Evolutionary conservation across 257 asterid species (phyloP).

Genomic region (Rehmannia glutinosa): DNA sequence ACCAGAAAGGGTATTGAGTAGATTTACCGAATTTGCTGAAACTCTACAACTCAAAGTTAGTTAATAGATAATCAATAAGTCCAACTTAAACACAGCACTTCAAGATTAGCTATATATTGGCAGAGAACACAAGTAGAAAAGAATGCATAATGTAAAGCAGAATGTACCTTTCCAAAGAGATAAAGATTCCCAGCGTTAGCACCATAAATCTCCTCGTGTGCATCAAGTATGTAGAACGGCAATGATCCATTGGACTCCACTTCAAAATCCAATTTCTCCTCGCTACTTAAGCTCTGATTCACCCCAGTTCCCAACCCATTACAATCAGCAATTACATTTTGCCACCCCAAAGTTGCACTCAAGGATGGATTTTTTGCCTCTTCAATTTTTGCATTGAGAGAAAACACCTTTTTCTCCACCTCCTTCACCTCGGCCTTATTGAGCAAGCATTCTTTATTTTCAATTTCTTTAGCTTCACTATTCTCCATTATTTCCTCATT

Average conservation of each 20-base stretch:
- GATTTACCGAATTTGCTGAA: neutral
- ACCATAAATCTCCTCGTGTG: slow-evolving; percentile 78
- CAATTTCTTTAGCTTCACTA: slow-evolving; percentile 19
- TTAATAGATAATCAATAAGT: neutral
- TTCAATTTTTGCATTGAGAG: slow-evolving; percentile 71
- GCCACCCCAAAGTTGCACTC: slow-evolving; percentile 85
- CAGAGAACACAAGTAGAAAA: slow-evolving; percentile 13
- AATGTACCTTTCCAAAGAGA: slow-evolving; percentile 90
- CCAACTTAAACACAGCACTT: neutral
- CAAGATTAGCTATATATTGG: neutral
- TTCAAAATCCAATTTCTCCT: slow-evolving; percentile 64
- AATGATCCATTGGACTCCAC: slow-evolving; percentile 73
- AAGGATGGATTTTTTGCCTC: slow-evolving; percentile 51
- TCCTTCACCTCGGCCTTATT: slow-evolving; percentile 33
- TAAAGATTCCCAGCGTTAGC: slow-evolving; percentile 67
- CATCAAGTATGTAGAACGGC: slow-evolving; percentile 89
- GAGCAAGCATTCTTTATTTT: slow-evolving; percentile 20
- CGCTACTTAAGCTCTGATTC: slow-evolving; percentile 30
- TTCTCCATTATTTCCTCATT: slow-evolving; percentile 24
- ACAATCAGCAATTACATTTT: slow-evolving; percentile 53
- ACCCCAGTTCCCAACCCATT: slow-evolving; percentile 25
- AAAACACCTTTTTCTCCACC: slow-evolving; percentile 48
- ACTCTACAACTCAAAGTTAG: neutral
- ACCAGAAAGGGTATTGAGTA: neutral
- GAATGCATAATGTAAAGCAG: neutral